Evolutionary conservation across 176 grass and related monocot species (phyloP).

Genomic region (Saccharum spontaneum): DNA sequence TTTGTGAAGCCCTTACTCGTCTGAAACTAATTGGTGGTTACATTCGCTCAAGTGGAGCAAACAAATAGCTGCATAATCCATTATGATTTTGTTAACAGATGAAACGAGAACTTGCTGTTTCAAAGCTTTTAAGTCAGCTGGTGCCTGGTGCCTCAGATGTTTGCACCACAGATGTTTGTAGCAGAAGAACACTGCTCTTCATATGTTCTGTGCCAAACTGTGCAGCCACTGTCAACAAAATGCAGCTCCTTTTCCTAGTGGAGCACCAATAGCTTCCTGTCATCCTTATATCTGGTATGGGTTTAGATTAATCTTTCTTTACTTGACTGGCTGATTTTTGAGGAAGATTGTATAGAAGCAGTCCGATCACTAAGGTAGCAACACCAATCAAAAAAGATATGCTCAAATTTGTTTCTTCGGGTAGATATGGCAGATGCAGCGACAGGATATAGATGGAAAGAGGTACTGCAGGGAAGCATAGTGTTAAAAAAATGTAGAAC

Average conservation of each 20-base stretch:
- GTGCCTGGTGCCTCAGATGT: background rate
- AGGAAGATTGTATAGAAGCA: slow-evolving; percentile 80
- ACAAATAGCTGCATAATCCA: background rate
- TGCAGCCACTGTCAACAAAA: background rate
- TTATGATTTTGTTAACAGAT: background rate
- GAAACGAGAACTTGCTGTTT: background rate
- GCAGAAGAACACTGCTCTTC: background rate
- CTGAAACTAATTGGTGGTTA: background rate
- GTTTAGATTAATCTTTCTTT: slow-evolving; percentile 46
- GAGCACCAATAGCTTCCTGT: background rate
- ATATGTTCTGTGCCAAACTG: slow-evolving; percentile 4
- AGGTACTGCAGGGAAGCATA: slow-evolving; percentile 55
- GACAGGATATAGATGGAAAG: slow-evolving; percentile 74
- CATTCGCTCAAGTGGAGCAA: background rate
- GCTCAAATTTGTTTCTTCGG: slow-evolving; percentile 58
- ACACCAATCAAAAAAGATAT: slow-evolving; percentile 60
- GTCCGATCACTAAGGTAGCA: slow-evolving; percentile 66
- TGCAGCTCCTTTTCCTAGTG: background rate
- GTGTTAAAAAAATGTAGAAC: slow-evolving; percentile 20
- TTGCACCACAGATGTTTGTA: background rate
- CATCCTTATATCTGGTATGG: background rate
- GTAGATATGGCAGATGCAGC: slow-evolving; percentile 72
- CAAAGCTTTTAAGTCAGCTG: background rate
- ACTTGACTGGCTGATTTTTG: slow-evolving; percentile 35
- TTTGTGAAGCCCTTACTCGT: background rate